phyloP scores from a whole-genome alignment of 2,329 filamentous ascomycete species.

The Aspergillus sp. region DNA sequence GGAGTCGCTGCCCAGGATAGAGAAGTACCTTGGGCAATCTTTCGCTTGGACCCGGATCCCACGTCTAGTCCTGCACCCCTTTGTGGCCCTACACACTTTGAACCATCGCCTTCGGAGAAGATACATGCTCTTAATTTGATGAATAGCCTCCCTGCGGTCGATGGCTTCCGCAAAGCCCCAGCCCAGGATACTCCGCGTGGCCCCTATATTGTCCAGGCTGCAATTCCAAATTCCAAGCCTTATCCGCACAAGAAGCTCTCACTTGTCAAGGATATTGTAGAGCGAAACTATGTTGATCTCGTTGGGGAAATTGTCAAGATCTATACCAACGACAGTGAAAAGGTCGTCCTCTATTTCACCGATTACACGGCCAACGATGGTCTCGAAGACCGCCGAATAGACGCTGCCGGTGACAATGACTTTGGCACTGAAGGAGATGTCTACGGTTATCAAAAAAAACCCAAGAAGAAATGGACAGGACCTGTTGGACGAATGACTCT shows the following conservation, averaged over 20 bases:
- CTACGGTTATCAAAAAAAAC: slow-evolving; percentile 54
- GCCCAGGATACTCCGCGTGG: not conserved
- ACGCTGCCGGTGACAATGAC: slow-evolving; percentile 26
- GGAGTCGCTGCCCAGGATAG: slow-evolving; percentile 32
- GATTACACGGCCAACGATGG: slow-evolving; percentile 75
- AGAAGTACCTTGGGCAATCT: slow-evolving; percentile 38
- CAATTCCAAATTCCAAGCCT: slow-evolving; percentile 7
- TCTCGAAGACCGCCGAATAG: slow-evolving; percentile 60
- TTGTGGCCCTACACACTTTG: slow-evolving; percentile 31
- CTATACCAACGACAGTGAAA: slow-evolving; percentile 48
- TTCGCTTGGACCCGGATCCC: slow-evolving; percentile 29
- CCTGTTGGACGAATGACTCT: slow-evolving; percentile 73
- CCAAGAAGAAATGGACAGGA: slow-evolving; percentile 62
- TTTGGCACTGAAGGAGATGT: slow-evolving; percentile 54
- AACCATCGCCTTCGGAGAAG: slow-evolving; percentile 32
- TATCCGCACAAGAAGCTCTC: slow-evolving; percentile 46
- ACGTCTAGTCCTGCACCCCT: slow-evolving; percentile 23
- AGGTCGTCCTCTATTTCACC: slow-evolving; percentile 69
- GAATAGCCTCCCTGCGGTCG: slow-evolving; percentile 16
- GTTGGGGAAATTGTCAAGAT: slow-evolving; percentile 69
- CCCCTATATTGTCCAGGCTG: slow-evolving; percentile 6
- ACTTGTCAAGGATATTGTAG: slow-evolving; percentile 64
- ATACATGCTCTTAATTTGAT: slow-evolving; percentile 31
- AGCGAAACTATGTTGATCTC: slow-evolving; percentile 65
- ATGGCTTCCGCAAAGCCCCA: slow-evolving; percentile 14